These are phyloP conservation scores for Fusarium protoensiforme DNA, from an alignment of 2,329 filamentous ascomycete species.

Conservation along the genomic window DNA sequence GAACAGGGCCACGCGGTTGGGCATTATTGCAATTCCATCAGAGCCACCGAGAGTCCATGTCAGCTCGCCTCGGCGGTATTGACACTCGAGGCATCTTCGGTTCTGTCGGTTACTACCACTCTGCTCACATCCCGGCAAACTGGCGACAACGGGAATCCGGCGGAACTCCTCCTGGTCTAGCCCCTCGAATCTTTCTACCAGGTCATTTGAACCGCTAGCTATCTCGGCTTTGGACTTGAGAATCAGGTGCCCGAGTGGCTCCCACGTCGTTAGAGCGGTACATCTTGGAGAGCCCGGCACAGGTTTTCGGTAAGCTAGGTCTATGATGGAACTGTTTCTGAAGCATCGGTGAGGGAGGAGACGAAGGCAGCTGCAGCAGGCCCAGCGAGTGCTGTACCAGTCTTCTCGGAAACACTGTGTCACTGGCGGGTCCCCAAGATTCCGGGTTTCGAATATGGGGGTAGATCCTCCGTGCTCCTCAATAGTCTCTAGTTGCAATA, in stretches of 20 bases:
- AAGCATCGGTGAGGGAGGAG: constrained; percentile 23
- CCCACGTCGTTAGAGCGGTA: constrained; percentile 6
- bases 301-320: constrained; percentile 21
- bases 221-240: not conserved
- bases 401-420: not conserved
- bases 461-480: constrained; percentile 7
- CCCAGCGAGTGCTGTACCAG: constrained; percentile 23
- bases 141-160: too few species aligned
- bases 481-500: constrained; percentile 5
- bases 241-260: not conserved
- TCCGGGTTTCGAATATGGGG: not conserved
- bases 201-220: too few species aligned
- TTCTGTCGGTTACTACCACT: constrained; percentile 9
- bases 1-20: not conserved
- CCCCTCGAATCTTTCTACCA: not conserved
- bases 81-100: constrained; percentile 26
- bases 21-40: not conserved
- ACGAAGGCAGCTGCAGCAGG: constrained; percentile 20
- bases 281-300: not conserved
- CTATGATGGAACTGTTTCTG: constrained; percentile 13
- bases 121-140: too few species aligned
- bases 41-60: too few species aligned
- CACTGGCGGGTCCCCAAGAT: too few species aligned
- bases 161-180: not conserved
- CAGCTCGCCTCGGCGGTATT: not conserved